These are phyloP conservation scores for Xylaria sp. DNA, from an alignment of 2,329 filamentous ascomycete genomes.

Conservation along the genomic window DNA sequence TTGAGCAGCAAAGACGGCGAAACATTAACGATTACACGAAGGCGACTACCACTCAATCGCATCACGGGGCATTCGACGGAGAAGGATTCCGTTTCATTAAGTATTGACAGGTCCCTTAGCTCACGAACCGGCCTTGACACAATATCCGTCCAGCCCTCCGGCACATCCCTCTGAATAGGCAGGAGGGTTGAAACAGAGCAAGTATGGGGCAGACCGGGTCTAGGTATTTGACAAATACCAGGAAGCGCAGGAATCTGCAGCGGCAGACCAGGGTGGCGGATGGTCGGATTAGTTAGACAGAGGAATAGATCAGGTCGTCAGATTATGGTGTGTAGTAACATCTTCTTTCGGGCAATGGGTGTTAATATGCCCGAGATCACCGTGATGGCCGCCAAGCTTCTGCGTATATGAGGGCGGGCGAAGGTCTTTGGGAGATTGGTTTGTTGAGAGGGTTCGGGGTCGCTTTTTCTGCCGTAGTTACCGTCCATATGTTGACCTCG, in stretches of 20 bases:
- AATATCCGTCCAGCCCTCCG: conserved; percentile 11
- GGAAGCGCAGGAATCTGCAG: conserved; percentile 5
- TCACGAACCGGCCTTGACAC: conserved; percentile 10
- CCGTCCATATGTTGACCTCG: neutral
- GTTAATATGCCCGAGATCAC: conserved; percentile 22
- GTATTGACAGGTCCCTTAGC: conserved; percentile 22
- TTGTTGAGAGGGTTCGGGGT: conserved; percentile 28
- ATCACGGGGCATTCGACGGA: conserved; percentile 28
- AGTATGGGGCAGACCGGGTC: conserved; percentile 13
- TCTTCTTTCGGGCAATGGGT: conserved; percentile 14
- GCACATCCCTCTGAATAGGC: conserved; percentile 24
- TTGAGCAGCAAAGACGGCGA: conserved; percentile 23
- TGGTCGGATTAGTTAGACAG: conserved; percentile 13
- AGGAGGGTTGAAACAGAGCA: conserved; percentile 24
- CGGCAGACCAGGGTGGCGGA: conserved; percentile 17
- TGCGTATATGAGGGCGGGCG: conserved; percentile 3
- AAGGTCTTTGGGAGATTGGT: neutral
- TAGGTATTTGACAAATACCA: conserved; percentile 29
- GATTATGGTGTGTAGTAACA: conserved; percentile 3
- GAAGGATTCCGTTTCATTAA: conserved; percentile 17
- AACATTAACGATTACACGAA: conserved; percentile 29
- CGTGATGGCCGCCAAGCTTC: neutral
- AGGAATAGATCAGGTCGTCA: neutral
- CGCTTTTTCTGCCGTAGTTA: conserved; percentile 27
- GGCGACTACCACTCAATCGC: conserved; percentile 30